Percentiles rank a stretch among this genome's conserved stretches.
These are phyloP conservation scores for Xylariaceae sp. DNA, from an alignment of 2,329 filamentous ascomycete genomes.

Conservation along the genomic window DNA sequence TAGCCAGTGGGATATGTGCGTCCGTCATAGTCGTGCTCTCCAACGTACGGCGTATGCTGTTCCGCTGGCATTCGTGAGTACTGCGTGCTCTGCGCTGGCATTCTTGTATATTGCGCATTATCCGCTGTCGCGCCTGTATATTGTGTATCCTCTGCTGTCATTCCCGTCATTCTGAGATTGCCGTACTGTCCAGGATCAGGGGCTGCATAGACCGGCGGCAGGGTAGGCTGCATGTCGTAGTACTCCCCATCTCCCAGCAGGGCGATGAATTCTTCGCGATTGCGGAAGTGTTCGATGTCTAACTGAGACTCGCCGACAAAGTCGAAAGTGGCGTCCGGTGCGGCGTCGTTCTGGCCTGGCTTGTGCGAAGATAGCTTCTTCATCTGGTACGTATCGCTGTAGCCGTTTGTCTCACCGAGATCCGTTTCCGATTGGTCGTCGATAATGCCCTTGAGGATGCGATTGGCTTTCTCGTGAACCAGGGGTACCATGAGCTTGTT, in stretches of 20 bases:
- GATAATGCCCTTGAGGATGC: conserved; percentile 77
- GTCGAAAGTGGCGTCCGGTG: conserved; percentile 53
- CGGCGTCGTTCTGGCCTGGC: conserved; percentile 37
- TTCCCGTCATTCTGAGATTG: conserved; percentile 8
- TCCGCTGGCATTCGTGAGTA: neutral
- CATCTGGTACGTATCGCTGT: conserved; percentile 74
- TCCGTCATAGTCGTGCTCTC: conserved; percentile 12
- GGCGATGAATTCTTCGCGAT: conserved; percentile 77
- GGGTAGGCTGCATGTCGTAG: conserved; percentile 53
- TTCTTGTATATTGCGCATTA: neutral
- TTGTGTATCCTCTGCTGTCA: neutral
- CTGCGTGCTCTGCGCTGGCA: neutral
- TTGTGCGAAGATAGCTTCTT: conserved; percentile 60
- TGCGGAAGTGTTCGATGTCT: conserved; percentile 84
- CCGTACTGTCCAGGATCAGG: conserved; percentile 41
- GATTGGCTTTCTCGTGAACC: conserved; percentile 83
- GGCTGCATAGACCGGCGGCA: conserved; percentile 48
- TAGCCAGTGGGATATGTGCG: conserved; percentile 22
- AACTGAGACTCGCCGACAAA: conserved; percentile 78
- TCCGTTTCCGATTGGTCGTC: conserved; percentile 67
- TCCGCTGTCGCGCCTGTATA: neutral
- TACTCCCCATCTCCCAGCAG: conserved; percentile 65
- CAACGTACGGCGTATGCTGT: neutral
- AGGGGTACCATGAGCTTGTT: conserved; percentile 89
- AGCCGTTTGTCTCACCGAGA: conserved; percentile 57